Conservation (phyloP, 106 monocot species). For the Iris macrosiphon region DNA sequence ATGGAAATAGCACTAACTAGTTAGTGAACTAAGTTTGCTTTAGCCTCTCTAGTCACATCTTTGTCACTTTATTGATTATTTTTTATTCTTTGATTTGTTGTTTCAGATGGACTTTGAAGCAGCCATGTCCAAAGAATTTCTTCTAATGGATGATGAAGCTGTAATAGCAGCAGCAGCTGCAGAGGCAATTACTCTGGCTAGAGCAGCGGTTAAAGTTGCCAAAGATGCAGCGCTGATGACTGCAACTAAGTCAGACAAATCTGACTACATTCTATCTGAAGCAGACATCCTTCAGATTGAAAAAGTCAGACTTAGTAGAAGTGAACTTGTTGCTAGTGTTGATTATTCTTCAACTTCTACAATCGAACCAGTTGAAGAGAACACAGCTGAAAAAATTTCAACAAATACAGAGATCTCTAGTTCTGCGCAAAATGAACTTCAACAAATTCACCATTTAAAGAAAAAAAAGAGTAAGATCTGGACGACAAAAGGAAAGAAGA, state of each 20-base stretch:
- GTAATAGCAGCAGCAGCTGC: conserved; percentile 72
- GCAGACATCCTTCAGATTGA: conserved; percentile 24
- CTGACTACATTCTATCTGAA: conserved; percentile 23
- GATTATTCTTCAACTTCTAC: conserved; percentile 6
- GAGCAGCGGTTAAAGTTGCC: conserved; percentile 73
- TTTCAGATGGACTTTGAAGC: conserved; percentile 29
- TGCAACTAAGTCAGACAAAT: conserved; percentile 14
- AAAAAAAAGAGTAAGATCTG: conserved; percentile 54
- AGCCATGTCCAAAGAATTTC: conserved; percentile 25
- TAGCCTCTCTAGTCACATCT: too few species aligned
- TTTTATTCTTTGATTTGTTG: not conserved
- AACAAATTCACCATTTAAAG: not conserved
- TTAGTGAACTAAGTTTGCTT: too few species aligned
- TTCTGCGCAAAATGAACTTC: conserved; percentile 10
- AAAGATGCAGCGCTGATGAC: conserved; percentile 62
- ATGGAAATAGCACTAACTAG: not conserved
- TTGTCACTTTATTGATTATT: not conserved
- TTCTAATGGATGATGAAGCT: conserved; percentile 56
- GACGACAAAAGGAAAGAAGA: conserved; percentile 65
- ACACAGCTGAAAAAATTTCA: not conserved
- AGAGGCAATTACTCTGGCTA: conserved; percentile 79
- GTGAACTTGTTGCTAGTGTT: conserved; percentile 8
- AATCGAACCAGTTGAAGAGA: conserved; percentile 4
- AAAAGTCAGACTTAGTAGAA: conserved; percentile 26
- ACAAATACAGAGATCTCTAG: conserved; percentile 9